These are phyloP conservation scores for Scleroderma bovista DNA, from an alignment of 768 basidiomycete genomes.

Conservation along the genomic window DNA sequence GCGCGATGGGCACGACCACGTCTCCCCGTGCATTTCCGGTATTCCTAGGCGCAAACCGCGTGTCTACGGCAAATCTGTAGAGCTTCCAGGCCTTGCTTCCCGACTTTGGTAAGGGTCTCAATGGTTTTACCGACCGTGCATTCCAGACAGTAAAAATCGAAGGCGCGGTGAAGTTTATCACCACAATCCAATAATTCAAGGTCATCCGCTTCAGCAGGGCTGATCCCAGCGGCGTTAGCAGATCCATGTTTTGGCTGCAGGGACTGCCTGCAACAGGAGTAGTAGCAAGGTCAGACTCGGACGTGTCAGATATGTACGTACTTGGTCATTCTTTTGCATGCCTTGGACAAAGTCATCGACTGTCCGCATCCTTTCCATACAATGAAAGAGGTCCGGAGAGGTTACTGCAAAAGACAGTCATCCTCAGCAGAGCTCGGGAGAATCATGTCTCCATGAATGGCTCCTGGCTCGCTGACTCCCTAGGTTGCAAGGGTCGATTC, in stretches of 20 bases:
- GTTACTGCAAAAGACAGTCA: slow-evolving; percentile 15
- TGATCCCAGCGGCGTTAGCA: background rate
- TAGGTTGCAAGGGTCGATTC: too few species aligned
- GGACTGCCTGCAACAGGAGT: too few species aligned
- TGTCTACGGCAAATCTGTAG: too few species aligned
- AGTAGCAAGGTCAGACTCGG: too few species aligned
- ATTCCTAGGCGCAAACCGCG: too few species aligned
- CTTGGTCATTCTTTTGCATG: slow-evolving; percentile 8
- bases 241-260: slow-evolving; percentile 7
- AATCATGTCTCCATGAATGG: slow-evolving; percentile 11
- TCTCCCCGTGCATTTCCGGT: too few species aligned
- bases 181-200: slow-evolving; percentile 7
- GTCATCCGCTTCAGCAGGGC: background rate
- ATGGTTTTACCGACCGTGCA: background rate
- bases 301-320: too few species aligned
- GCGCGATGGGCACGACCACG: too few species aligned
- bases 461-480: background rate
- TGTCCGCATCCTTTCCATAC: background rate
- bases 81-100: too few species aligned
- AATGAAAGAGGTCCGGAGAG: slow-evolving; percentile 5
- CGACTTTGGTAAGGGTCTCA: too few species aligned
- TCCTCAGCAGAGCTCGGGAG: slow-evolving; percentile 12
- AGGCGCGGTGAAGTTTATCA: slow-evolving; percentile 11
- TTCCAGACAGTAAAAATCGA: slow-evolving; percentile 13
- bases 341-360: slow-evolving; percentile 5